phyloP scores from a whole-genome alignment of 345 rosid genomes.

The Sonneratia caseolaris region DNA sequence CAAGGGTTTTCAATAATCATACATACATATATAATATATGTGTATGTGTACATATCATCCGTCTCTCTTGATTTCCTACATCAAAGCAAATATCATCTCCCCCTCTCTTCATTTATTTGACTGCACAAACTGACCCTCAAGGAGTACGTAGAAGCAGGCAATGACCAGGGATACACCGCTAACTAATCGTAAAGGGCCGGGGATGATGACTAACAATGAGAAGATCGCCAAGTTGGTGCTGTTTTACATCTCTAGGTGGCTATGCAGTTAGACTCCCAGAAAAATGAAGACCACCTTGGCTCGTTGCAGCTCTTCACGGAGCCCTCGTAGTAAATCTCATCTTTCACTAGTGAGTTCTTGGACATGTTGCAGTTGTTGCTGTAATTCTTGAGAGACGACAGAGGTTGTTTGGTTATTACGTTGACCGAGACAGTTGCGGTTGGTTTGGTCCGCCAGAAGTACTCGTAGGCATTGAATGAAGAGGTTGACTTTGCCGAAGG shows the following conservation, averaged over 20 bases:
- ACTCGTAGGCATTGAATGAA: conserved; percentile 62
- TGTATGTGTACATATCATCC: not conserved
- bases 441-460: conserved; percentile 50
- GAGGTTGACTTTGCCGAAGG: conserved; percentile 14
- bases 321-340: conserved; percentile 13
- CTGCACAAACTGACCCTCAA: conserved; percentile 18
- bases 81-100: not conserved
- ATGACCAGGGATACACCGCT: conserved; percentile 1
- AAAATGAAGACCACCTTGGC: conserved; percentile 52
- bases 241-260: conserved; percentile 12
- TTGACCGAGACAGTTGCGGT: not conserved
- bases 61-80: not conserved
- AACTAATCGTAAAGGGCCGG: not conserved
- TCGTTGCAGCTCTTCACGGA: conserved; percentile 58
- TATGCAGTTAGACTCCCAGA: conserved; percentile 38
- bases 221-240: not conserved
- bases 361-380: conserved; percentile 11
- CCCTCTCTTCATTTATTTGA: conserved; percentile 11
- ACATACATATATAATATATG: not conserved
- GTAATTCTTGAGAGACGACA: conserved; percentile 4
- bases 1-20: not conserved
- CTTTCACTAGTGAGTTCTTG: conserved; percentile 7
- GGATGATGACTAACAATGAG: conserved; percentile 1
- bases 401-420: conserved; percentile 9
- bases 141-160: conserved; percentile 1